Evolutionary conservation across 1,284 basidiomycete species (phyloP), one percentile per base, ranked within the genome.

Genomic region (Pulchroboletus neoregius): DNA sequence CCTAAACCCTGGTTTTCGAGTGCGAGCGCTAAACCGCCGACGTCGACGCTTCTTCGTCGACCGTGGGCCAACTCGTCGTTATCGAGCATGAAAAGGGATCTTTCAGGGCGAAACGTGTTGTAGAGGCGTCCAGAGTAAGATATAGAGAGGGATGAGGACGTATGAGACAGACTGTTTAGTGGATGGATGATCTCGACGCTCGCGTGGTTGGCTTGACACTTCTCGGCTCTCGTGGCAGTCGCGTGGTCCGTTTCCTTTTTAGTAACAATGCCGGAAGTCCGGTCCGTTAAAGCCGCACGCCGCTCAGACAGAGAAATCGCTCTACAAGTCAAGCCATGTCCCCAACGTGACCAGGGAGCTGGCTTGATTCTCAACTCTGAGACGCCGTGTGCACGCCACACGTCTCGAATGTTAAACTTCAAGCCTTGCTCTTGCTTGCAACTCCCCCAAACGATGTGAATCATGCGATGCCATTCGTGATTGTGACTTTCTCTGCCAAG

Each of bases 1-100:
- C 84, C 84, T 44, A 78, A 72, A 23, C 75, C 78, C 43, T 70
- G 74, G 51, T 81, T 79, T 49, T 74, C 75, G 33, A 89, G 77
- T 1, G 90, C 89, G 36, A 91, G 79, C 47, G 83, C 81, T 47
- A 94, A 76, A 32, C 91, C 90, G 22, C 91, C 90, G 33, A 89
- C 77, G 63, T 94, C 91, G 50, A 91, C 88, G 62, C 87, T 91
- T 39, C 86, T 72, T 48, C 90, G 65, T n/a, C 81, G 64, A 58
- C 57, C 68, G 46, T 55, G 60, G 35, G 48, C 37, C 26, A 45
- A 54, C 34, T 66, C 63, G 38, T 68, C 57, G 46, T 48, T 64
- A 43, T 55, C 55, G 30, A 65, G 45, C 65, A 67, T 65, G 36
- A 15, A 53, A 9, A 23, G 0, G 16, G 18, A 23, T 3, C 8